Conservation (phyloP, 768 basidiomycete species). For the Pisolithus albus region DNA sequence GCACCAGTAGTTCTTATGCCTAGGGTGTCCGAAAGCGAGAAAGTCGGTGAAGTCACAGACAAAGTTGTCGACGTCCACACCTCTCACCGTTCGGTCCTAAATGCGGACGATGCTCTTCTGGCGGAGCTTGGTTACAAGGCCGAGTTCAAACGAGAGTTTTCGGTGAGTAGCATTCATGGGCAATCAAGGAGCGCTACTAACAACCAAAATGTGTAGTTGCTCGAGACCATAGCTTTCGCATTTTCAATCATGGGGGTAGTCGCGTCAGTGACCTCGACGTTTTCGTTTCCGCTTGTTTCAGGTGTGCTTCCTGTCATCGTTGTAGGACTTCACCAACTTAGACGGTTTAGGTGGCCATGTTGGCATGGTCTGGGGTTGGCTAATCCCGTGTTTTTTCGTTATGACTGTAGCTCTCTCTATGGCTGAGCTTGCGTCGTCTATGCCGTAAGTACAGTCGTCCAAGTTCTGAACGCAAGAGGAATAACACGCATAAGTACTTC, state of each 20-base stretch:
- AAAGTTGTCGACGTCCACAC: slow-evolving; percentile 8
- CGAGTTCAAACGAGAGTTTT: slow-evolving; percentile 71
- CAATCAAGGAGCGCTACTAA: not conserved
- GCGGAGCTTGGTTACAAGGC: slow-evolving; percentile 65
- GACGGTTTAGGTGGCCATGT: slow-evolving; percentile 55
- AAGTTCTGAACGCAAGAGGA: not conserved
- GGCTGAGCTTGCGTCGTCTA: slow-evolving; percentile 65
- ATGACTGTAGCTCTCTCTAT: slow-evolving; percentile 62
- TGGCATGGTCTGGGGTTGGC: slow-evolving; percentile 73
- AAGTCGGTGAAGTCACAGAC: slow-evolving; percentile 6
- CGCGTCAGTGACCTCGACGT: slow-evolving; percentile 60
- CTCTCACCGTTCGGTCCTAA: slow-evolving; percentile 18
- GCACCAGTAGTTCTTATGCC: not conserved
- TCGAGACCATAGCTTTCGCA: slow-evolving; percentile 60
- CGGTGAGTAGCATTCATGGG: slow-evolving; percentile 34
- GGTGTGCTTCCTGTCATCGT: slow-evolving; percentile 31
- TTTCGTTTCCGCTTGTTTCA: slow-evolving; percentile 55
- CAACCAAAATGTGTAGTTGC: slow-evolving; percentile 27
- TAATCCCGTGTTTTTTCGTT: slow-evolving; percentile 65
- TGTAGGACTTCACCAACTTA: not conserved
- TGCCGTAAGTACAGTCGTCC: slow-evolving; percentile 50
- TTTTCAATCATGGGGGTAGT: slow-evolving; percentile 71
- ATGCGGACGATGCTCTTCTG: slow-evolving; percentile 50
- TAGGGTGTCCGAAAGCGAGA: slow-evolving; percentile 18
- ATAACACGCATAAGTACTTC: slow-evolving; percentile 46